Conservation (phyloP, 108 stramenopile species). For the Bacterosira constricta region DNA sequence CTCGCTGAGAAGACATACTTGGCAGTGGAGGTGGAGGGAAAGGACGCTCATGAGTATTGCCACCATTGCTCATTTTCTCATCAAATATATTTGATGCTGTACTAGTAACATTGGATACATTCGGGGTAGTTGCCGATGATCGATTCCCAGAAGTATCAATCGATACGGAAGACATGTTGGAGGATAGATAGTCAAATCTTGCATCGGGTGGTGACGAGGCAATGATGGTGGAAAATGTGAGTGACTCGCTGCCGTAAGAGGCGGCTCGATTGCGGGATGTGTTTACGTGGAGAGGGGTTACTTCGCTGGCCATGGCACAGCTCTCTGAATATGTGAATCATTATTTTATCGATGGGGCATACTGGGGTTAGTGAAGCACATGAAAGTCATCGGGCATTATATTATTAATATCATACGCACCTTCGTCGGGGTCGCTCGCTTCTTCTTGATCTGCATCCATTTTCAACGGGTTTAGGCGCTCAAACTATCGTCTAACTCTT, state of each 20-base stretch:
- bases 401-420: too few species aligned
- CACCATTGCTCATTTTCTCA: not conserved
- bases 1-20: not conserved
- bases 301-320: not conserved
- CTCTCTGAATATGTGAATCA: too few species aligned
- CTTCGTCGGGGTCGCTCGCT: too few species aligned
- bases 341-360: too few species aligned
- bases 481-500: too few species aligned
- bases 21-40: not conserved
- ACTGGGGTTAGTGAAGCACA: too few species aligned
- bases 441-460: too few species aligned
- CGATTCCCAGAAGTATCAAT: not conserved
- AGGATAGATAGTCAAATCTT: not conserved
- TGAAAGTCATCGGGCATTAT: too few species aligned
- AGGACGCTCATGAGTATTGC: not conserved
- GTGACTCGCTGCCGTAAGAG: not conserved
- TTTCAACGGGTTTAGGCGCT: too few species aligned
- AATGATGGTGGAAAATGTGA: not conserved
- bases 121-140: slow-evolving; percentile 2
- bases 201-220: not conserved
- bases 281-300: not conserved
- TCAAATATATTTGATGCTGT: not conserved
- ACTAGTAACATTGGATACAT: not conserved
- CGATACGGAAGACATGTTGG: not conserved
- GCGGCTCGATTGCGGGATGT: not conserved